Evolutionary conservation across 2,329 filamentous ascomycete genomes (phyloP).

Genomic region (Nothomitra cinnamomea): DNA sequence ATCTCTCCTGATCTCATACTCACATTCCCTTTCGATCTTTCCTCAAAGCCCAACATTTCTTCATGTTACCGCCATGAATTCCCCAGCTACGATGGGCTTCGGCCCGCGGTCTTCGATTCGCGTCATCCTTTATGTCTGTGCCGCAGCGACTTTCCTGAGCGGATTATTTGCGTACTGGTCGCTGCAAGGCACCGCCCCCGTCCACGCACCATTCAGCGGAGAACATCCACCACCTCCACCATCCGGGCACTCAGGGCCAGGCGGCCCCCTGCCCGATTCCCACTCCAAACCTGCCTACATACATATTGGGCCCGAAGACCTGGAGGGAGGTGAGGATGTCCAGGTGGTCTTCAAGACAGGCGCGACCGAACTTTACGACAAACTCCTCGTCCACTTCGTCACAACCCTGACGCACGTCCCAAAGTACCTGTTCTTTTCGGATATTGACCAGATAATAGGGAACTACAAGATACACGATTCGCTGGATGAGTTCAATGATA

Average conservation of each 20-base stretch:
- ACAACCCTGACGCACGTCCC: constrained; percentile 32
- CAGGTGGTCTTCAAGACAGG: constrained; percentile 38
- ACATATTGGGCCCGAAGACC: background rate
- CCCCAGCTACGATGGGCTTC: too few species aligned
- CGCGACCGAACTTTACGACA: constrained; percentile 34
- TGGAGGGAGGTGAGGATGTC: background rate
- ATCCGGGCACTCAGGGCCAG: background rate
- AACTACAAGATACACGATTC: constrained; percentile 19
- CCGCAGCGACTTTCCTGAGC: background rate
- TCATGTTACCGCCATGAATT: too few species aligned
- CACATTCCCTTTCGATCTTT: too few species aligned
- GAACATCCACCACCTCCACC: background rate
- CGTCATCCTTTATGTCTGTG: background rate
- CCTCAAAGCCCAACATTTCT: too few species aligned
- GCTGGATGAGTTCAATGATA: constrained; percentile 21
- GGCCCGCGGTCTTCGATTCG: background rate
- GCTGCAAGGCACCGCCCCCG: background rate
- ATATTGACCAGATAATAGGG: constrained; percentile 29
- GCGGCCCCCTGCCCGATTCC: background rate
- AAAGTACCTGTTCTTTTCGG: constrained; percentile 40
- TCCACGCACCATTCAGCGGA: background rate
- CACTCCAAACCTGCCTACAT: background rate
- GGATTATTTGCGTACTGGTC: background rate
- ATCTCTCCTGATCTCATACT: too few species aligned
- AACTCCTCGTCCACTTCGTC: constrained; percentile 36